Base-by-base conservation (phyloP, 192 early-diverging fungal species). In the Lobosporangium transversale region DNA sequence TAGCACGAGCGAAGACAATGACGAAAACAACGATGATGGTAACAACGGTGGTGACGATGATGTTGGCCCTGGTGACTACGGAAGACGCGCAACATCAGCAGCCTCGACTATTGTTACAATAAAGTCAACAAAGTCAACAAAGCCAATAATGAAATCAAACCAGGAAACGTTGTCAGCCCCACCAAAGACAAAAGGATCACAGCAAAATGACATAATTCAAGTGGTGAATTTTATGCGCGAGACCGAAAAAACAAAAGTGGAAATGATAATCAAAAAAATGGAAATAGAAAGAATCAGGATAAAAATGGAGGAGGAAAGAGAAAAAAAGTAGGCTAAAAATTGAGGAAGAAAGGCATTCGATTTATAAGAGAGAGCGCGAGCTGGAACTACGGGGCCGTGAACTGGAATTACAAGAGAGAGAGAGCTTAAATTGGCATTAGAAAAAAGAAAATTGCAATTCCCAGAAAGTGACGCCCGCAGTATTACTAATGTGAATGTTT, bases 371-470 rank as follows among this genome's bases (percentile, higher is more conserved):
- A n/a, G 45, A 47, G 45, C 10, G 45, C 23, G 45, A 47, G 45
- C n/a, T n/a, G 45, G 10, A n/a, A 47, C 45, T 47, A 47, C n/a
- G 7, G 45, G 5, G n/a, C 6, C 10, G 45, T 17, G 45, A 47
- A 47, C 45, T 47, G 45, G 45, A 47, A n/a, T 17, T 47, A 21
- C 10, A 17, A n/a, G n/a, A 21, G 45, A 47, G 45, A 7, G n/a
- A 47, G n/a, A 14, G 15, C 7, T 47, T 17, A n/a, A 47, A n/a
- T 20, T 47, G 7, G 45, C 7, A 47, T 4, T 20, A 47, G n/a
- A 47, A 47, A 4, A 21, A n/a, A 47, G 23, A 47, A 47, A n/a
- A 47, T 47, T 47, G n/a, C 45, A 47, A 17, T n/a, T n/a, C n/a
- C n/a, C n/a, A n/a, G n/a, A n/a, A n/a, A n/a, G n/a, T n/a, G n/a